These are phyloP conservation scores for Hypoxylon sp. DNA, from an alignment of 2,329 filamentous ascomycete species.

Conservation along the genomic window DNA sequence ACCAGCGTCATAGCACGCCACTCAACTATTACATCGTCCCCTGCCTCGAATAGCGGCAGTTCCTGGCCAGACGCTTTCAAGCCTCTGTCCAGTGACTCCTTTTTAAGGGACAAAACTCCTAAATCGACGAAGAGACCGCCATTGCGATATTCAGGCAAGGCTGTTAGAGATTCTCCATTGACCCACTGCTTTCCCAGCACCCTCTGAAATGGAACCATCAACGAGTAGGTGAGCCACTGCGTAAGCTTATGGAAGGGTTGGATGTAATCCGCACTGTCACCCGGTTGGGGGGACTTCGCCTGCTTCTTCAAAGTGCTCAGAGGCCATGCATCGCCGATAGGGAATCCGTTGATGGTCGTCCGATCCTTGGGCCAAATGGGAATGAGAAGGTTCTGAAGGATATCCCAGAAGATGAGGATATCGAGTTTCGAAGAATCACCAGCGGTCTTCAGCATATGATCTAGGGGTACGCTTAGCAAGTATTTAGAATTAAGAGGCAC, in stretches of 20 bases:
- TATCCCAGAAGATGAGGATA: conserved; percentile 22
- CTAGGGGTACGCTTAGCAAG: conserved; percentile 9
- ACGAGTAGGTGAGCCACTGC: conserved; percentile 80
- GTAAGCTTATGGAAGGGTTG: conserved; percentile 75
- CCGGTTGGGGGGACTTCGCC: neutral
- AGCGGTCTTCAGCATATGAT: conserved; percentile 20
- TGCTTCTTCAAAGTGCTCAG: conserved; percentile 19
- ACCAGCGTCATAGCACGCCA: conserved; percentile 76
- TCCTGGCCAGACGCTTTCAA: neutral
- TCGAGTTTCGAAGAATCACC: conserved; percentile 16
- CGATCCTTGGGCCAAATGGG: conserved; percentile 26
- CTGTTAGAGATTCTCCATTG: conserved; percentile 72
- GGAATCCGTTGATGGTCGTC: conserved; percentile 19
- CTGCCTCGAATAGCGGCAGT: conserved; percentile 57
- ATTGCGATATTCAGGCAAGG: conserved; percentile 80
- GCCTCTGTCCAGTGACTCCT: conserved; percentile 48
- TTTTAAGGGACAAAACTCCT: conserved; percentile 67
- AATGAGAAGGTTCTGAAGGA: conserved; percentile 21
- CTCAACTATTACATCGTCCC: conserved; percentile 66
- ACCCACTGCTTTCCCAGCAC: conserved; percentile 67
- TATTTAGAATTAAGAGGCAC: too few species aligned
- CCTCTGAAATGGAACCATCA: conserved; percentile 75
- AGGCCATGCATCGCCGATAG: conserved; percentile 30
- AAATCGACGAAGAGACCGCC: conserved; percentile 77
- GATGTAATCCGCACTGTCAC: conserved; percentile 55